These are phyloP conservation scores for Russula sp. DNA, from an alignment of 768 basidiomycete species.

Conservation along the genomic window DNA sequence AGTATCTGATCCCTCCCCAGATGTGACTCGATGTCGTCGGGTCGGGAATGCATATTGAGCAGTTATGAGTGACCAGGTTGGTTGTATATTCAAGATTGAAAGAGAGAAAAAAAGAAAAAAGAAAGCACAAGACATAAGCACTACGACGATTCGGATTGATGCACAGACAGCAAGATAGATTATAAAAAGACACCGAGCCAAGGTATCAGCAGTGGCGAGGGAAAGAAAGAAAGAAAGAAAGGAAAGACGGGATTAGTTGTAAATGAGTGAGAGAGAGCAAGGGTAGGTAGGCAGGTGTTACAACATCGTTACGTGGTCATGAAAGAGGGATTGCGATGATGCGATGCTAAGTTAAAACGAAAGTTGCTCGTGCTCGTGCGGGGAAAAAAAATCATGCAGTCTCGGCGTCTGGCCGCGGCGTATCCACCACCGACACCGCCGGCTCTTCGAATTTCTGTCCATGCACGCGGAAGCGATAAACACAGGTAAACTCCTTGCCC, in stretches of 20 bases:
- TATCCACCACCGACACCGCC: neutral
- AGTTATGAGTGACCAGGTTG: neutral
- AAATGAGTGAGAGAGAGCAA: neutral
- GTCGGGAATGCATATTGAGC: neutral
- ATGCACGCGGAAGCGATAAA: slow-evolving; percentile 82
- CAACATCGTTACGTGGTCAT: slow-evolving; percentile 10
- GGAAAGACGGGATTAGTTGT: neutral
- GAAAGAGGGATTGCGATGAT: neutral
- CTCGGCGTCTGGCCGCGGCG: neutral
- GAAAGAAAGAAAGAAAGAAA: neutral
- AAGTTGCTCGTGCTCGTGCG: too few species aligned
- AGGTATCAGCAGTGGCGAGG: slow-evolving; percentile 5
- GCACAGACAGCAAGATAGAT: slow-evolving; percentile 19
- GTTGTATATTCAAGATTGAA: neutral
- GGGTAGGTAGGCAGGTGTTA: neutral
- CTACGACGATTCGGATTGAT: neutral
- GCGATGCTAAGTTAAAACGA: neutral
- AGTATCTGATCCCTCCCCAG: neutral
- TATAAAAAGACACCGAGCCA: slow-evolving; percentile 15
- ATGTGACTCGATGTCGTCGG: neutral
- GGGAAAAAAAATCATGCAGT: slow-evolving; percentile 3
- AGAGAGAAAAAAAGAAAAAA: neutral
- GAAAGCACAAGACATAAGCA: neutral
- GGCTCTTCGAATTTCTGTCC: slow-evolving; percentile 42
- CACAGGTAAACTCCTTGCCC: slow-evolving; percentile 82